phyloP scores from a whole-genome alignment of 495 filamentous ascomycete species.

The Penicillium lagena region DNA sequence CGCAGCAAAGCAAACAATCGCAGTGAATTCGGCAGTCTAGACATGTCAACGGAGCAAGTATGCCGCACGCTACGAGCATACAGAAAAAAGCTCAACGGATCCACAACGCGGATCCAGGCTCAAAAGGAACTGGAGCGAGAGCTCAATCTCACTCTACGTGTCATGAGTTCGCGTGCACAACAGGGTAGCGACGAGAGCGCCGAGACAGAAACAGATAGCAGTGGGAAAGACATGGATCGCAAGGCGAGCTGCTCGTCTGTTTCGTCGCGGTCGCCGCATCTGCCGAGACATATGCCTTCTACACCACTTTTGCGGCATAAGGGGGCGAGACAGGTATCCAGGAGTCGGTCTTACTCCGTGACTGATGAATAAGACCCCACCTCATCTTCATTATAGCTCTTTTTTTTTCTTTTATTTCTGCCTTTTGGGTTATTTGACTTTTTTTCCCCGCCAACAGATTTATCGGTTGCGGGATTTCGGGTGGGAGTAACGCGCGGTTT shows the following conservation, averaged over 20 bases:
- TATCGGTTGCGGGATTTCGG: too few relatives aligned
- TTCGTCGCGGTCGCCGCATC: conserved; percentile 13
- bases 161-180: conserved; percentile 49
- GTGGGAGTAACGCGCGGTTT: too few relatives aligned
- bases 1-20: conserved; percentile 48
- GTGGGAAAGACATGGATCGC: conserved; percentile 37
- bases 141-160: conserved; percentile 65
- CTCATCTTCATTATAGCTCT: not conserved
- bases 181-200: conserved; percentile 16
- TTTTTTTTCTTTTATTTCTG: conserved; percentile 1
- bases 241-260: conserved; percentile 14
- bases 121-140: conserved; percentile 74
- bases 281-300: conserved; percentile 30
- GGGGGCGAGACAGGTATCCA: conserved; percentile 15
- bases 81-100: conserved; percentile 69
- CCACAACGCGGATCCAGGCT: conserved; percentile 55
- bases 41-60: conserved; percentile 71
- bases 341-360: conserved; percentile 27
- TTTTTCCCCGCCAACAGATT: not conserved
- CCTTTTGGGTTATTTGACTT: conserved; percentile 1
- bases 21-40: conserved; percentile 56
- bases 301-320: conserved; percentile 27
- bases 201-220: conserved; percentile 40
- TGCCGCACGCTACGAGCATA: conserved; percentile 75
- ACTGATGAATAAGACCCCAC: conserved; percentile 14